Evolutionary conservation across 768 basidiomycete species (phyloP).

Genomic region (Strobilomyces confusus): DNA sequence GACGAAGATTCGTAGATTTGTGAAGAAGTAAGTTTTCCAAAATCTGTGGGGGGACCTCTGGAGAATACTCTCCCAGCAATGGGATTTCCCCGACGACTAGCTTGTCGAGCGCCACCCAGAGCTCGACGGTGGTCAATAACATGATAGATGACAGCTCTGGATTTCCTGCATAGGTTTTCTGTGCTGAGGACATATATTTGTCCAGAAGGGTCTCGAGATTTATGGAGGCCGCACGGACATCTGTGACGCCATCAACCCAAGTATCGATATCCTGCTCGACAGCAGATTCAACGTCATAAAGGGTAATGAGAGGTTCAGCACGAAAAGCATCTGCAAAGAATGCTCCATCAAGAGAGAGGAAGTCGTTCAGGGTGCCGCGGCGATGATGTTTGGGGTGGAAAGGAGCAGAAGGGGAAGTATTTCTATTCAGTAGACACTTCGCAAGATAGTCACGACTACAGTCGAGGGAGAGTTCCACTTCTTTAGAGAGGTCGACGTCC

Average conservation of each 20-base stretch:
- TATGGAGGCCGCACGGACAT: conserved; percentile 18
- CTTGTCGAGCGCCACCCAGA: conserved; percentile 35
- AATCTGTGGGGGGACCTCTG: conserved; percentile 37
- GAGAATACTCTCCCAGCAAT: conserved; percentile 40
- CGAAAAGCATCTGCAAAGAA: conserved; percentile 9
- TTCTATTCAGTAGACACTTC: conserved; percentile 6
- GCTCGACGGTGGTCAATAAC: neutral
- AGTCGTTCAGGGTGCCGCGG: conserved; percentile 3
- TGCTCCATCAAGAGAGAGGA: neutral
- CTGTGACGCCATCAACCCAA: conserved; percentile 29
- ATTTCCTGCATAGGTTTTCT: conserved; percentile 26
- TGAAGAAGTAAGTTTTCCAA: conserved; percentile 41
- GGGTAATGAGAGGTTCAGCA: conserved; percentile 12
- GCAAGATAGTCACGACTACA: conserved; percentile 28
- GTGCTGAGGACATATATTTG: conserved; percentile 25
- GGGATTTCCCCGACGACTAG: conserved; percentile 31
- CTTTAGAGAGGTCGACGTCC: conserved; percentile 24
- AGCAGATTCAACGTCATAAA: conserved; percentile 38
- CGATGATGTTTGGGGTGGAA: conserved; percentile 4
- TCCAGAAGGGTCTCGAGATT: conserved; percentile 24
- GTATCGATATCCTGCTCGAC: conserved; percentile 29
- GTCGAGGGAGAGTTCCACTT: conserved; percentile 32
- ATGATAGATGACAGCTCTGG: neutral
- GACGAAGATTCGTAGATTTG: conserved; percentile 22
- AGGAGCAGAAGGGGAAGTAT: neutral